These are phyloP conservation scores for Athelia sp. DNA, from an alignment of 1,284 basidiomycete genomes.

Conservation along the genomic window DNA sequence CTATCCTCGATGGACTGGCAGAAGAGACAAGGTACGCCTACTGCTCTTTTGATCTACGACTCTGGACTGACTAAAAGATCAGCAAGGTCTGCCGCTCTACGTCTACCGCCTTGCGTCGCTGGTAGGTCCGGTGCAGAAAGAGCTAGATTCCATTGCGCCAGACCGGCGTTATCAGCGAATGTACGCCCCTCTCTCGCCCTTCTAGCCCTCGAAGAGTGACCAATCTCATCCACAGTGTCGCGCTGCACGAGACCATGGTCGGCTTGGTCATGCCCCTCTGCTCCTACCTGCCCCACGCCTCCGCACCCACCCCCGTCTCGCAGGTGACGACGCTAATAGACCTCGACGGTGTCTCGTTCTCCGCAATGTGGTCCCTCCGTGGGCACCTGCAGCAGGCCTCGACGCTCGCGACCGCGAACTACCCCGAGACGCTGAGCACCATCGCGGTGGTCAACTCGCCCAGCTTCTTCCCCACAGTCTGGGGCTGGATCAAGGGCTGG, in stretches of 20 bases:
- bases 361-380: conserved; percentile 63
- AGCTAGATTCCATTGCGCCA: conserved; percentile 47
- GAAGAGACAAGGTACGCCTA: conserved; percentile 59
- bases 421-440: conserved; percentile 67
- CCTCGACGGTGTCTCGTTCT: conserved; percentile 53
- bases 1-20: conserved; percentile 77
- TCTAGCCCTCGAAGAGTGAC: neutral
- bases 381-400: conserved; percentile 71
- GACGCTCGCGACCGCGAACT: conserved; percentile 69
- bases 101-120: conserved; percentile 65
- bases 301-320: conserved; percentile 50
- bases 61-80: conserved; percentile 5
- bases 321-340: conserved; percentile 73
- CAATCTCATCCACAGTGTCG: conserved; percentile 30
- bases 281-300: conserved; percentile 53
- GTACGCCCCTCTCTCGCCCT: conserved; percentile 33
- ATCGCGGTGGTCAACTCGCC: conserved; percentile 73
- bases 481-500: conserved; percentile 80
- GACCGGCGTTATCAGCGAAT: conserved; percentile 65
- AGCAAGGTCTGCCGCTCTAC: conserved; percentile 69
- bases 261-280: conserved; percentile 63
- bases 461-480: conserved; percentile 70
- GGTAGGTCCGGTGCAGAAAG: conserved; percentile 45
- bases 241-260: conserved; percentile 62
- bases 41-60: conserved; percentile 1